Percentiles rank a stretch among this genome's conserved stretches.
Evolutionary conservation across 2,329 filamentous ascomycete genomes (phyloP).

Genomic region (Neonectria sp.): DNA sequence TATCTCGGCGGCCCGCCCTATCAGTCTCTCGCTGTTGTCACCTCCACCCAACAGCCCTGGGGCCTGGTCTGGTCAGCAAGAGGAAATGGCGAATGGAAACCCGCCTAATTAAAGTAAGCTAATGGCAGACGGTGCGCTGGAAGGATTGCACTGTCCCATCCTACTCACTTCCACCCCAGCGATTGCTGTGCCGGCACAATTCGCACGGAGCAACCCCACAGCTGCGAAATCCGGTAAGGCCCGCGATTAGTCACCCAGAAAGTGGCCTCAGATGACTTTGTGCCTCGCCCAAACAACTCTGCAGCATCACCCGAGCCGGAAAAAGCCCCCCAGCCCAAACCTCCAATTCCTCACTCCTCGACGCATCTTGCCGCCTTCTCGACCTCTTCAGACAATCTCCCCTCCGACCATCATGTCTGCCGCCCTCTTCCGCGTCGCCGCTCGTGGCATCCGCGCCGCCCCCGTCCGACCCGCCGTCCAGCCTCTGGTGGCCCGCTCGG

Average conservation of each 20-base stretch:
- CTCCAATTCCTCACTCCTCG: slow-evolving; percentile 41
- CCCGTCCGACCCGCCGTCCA: slow-evolving; percentile 69
- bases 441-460: slow-evolving; percentile 79
- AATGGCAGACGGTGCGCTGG: slow-evolving; percentile 33
- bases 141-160: slow-evolving; percentile 34
- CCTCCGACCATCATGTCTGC: slow-evolving; percentile 72
- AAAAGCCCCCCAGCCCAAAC: slow-evolving; percentile 43
- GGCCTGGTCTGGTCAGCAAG: slow-evolving; percentile 19
- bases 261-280: slow-evolving; percentile 47
- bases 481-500: slow-evolving; percentile 70
- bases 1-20: slow-evolving; percentile 12
- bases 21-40: slow-evolving; percentile 21
- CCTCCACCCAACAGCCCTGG: slow-evolving; percentile 6
- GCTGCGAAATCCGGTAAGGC: slow-evolving; percentile 45
- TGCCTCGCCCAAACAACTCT: slow-evolving; percentile 48
- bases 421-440: slow-evolving; percentile 79
- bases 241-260: slow-evolving; percentile 52
- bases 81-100: slow-evolving; percentile 44
- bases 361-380: slow-evolving; percentile 40
- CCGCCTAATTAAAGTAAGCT: slow-evolving; percentile 43
- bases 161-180: background rate
- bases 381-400: slow-evolving; percentile 42
- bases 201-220: slow-evolving; percentile 47
- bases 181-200: slow-evolving; percentile 35
- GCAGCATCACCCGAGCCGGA: slow-evolving; percentile 50